These are phyloP conservation scores for Antitrichia curtipendula DNA, from an alignment of 225 moss, liverwort and hornwort species.

Conservation along the genomic window DNA sequence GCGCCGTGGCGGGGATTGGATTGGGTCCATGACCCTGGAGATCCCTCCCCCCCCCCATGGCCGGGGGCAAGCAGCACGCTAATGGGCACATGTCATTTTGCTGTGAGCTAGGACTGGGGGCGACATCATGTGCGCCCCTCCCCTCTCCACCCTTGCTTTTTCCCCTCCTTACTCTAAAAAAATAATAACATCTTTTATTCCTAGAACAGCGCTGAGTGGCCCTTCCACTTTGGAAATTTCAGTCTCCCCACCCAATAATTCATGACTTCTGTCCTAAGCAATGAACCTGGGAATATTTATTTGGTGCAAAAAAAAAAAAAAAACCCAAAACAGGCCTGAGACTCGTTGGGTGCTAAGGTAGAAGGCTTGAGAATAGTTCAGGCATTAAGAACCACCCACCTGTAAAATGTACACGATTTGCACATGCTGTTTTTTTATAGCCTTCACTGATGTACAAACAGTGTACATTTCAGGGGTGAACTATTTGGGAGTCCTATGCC, in stretches of 20 bases:
- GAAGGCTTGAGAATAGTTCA: too few species aligned
- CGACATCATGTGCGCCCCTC: background rate
- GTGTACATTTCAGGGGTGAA: too few species aligned
- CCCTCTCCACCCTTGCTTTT: background rate
- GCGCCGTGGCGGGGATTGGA: background rate
- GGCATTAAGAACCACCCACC: too few species aligned
- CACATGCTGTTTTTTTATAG: too few species aligned
- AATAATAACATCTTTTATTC: background rate
- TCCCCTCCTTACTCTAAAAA: background rate
- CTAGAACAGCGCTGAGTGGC: background rate
- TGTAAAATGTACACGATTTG: too few species aligned
- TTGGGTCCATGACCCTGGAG: conserved; percentile 7
- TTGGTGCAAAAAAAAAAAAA: too few species aligned
- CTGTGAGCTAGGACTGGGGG: background rate
- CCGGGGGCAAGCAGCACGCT: background rate
- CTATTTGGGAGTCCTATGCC: too few species aligned
- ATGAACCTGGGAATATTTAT: background rate
- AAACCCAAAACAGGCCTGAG: too few species aligned
- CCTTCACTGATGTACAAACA: too few species aligned
- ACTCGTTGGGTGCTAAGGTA: too few species aligned
- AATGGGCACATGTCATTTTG: background rate
- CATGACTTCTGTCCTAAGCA: background rate
- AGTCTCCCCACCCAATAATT: background rate
- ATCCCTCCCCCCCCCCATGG: background rate
- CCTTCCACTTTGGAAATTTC: background rate